Evolutionary conservation across 495 filamentous ascomycete species (phyloP).

Genomic region (Neurospora sp.): DNA sequence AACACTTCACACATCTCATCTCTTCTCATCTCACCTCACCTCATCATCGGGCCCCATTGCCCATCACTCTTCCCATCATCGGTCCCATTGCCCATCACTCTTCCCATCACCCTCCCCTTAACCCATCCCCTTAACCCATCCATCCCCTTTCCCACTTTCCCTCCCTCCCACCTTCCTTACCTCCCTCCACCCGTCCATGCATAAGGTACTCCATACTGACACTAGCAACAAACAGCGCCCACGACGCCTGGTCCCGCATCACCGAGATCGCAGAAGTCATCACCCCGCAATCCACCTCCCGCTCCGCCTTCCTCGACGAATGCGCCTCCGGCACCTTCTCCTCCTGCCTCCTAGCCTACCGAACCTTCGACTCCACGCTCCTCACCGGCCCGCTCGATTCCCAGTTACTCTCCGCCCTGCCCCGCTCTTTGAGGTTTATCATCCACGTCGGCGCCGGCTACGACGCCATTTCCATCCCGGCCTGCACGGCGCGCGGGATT

Average conservation of each 20-base stretch:
- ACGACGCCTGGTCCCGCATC: conserved; percentile 11
- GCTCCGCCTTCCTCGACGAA: conserved; percentile 56
- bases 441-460: conserved; percentile 84
- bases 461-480: conserved; percentile 65
- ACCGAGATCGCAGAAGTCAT: not conserved
- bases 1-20: too few relatives aligned
- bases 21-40: too few relatives aligned
- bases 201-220: too few relatives aligned
- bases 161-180: not conserved
- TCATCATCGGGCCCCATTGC: too few relatives aligned
- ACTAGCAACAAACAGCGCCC: conserved; percentile 23
- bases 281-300: not conserved
- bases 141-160: not conserved
- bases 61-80: too few relatives aligned
- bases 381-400: conserved; percentile 59
- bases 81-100: too few relatives aligned
- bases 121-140: not conserved
- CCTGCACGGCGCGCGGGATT: conserved; percentile 57
- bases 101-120: not conserved
- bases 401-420: conserved; percentile 54
- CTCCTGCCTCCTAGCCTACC: conserved; percentile 58
- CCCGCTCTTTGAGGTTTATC: conserved; percentile 61
- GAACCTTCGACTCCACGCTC: conserved; percentile 59
- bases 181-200: not conserved
- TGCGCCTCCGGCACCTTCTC: conserved; percentile 58